phyloP scores from a whole-genome alignment of 108 stramenopile species.

The Fistulifera pelliculosa region DNA sequence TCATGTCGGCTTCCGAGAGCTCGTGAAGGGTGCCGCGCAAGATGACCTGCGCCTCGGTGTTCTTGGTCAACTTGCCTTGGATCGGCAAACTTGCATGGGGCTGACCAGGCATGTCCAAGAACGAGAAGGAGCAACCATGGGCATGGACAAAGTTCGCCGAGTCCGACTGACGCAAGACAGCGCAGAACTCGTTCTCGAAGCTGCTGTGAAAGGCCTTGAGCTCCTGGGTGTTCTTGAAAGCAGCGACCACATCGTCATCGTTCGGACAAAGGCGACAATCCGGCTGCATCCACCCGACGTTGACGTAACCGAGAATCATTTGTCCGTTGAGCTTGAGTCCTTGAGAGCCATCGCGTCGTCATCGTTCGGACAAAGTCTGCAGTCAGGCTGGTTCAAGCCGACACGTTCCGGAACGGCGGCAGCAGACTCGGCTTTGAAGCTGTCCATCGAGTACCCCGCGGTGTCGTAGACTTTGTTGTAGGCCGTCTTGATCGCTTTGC shows the following conservation, averaged over 20 bases:
- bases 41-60: neutral
- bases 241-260: neutral
- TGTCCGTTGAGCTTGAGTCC: too few species aligned
- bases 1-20: neutral
- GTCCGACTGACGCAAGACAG: neutral
- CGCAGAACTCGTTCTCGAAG: slow-evolving; percentile 4
- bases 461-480: slow-evolving; percentile 1
- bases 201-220: neutral
- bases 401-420: neutral
- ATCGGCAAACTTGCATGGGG: too few species aligned
- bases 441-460: neutral
- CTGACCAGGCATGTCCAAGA: slow-evolving; percentile 1
- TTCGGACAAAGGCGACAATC: neutral
- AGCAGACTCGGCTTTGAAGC: neutral
- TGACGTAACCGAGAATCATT: too few species aligned
- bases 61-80: neutral
- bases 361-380: neutral
- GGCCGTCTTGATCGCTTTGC: neutral
- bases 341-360: neutral
- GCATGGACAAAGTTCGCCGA: neutral
- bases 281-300: too few species aligned
- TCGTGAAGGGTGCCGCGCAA: neutral
- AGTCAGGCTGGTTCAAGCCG: neutral
- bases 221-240: neutral
- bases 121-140: slow-evolving; percentile 6